Evolutionary conservation across 192 early-diverging fungal genomes (phyloP).

Genomic region (Chytriomyces sp.): DNA sequence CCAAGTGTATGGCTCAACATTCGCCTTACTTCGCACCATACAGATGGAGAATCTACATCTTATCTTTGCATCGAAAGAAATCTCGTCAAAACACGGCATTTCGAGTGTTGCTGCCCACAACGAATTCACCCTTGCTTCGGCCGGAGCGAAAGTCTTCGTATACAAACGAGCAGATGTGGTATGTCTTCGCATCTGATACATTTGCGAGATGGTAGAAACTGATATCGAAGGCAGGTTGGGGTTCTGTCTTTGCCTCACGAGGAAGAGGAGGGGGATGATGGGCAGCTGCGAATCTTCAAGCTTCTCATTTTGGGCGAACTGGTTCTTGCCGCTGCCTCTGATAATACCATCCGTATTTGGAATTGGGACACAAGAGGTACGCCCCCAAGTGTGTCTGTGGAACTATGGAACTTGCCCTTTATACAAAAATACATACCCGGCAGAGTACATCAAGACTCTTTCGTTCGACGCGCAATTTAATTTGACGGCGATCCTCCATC

Average conservation of each 20-base stretch:
- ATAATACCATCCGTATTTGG: constrained; percentile 80
- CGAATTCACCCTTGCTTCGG: constrained; percentile 76
- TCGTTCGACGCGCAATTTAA: constrained; percentile 76
- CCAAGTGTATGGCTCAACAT: not conserved
- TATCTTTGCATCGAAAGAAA: constrained; percentile 27
- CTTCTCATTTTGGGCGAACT: constrained; percentile 77
- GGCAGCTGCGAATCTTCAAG: constrained; percentile 48
- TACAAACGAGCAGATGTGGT: constrained; percentile 75
- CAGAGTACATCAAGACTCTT: constrained; percentile 70
- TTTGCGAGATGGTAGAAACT: too few species aligned
- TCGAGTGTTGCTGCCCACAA: constrained; percentile 60
- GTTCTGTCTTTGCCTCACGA: not conserved
- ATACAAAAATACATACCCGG: constrained; percentile 21
- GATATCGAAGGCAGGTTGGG: constrained; percentile 33
- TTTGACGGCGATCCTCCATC: constrained; percentile 80
- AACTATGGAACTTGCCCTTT: not conserved
- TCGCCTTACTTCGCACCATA: not conserved
- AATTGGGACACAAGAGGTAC: constrained; percentile 69
- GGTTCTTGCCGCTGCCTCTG: constrained; percentile 75
- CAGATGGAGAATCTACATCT: constrained; percentile 23
- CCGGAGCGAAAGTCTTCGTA: constrained; percentile 59
- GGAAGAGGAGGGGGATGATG: not conserved
- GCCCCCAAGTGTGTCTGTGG: not conserved
- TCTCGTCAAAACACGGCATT: constrained; percentile 1
- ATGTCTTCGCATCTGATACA: too few species aligned